These are phyloP conservation scores for Alternaria dauci DNA, from an alignment of 2,329 filamentous ascomycete genomes.

Conservation along the genomic window DNA sequence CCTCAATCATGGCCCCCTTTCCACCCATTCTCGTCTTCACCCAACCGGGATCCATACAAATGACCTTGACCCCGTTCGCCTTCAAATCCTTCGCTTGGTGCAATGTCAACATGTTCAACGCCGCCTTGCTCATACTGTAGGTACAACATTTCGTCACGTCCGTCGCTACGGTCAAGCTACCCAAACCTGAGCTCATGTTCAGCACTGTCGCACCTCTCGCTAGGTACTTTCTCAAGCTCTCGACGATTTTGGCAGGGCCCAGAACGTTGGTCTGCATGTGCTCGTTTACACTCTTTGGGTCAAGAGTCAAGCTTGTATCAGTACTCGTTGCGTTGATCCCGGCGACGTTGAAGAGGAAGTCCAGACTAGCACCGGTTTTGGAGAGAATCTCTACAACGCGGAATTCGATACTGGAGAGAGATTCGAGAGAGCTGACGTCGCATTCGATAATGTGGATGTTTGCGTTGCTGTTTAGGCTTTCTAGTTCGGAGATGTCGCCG, in stretches of 20 bases:
- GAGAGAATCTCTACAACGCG: constrained; percentile 47
- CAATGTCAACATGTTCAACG: constrained; percentile 56
- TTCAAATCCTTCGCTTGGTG: constrained; percentile 53
- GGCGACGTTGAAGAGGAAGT: constrained; percentile 54
- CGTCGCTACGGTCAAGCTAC: constrained; percentile 40
- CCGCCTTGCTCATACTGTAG: constrained; percentile 56
- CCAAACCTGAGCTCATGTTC: constrained; percentile 49
- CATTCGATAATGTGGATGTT: constrained; percentile 54
- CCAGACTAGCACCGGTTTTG: constrained; percentile 50
- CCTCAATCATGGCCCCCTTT: constrained; percentile 51
- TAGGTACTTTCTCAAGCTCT: constrained; percentile 48
- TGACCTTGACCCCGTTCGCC: constrained; percentile 38
- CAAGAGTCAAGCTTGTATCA: constrained; percentile 53
- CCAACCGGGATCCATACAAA: constrained; percentile 57
- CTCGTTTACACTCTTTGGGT: constrained; percentile 47
- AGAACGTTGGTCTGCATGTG: constrained; percentile 59
- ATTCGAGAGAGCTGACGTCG: constrained; percentile 47
- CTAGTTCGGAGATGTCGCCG: constrained; percentile 39
- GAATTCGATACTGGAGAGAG: constrained; percentile 45
- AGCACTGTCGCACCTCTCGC: constrained; percentile 43
- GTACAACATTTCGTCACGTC: constrained; percentile 49
- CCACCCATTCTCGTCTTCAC: constrained; percentile 58
- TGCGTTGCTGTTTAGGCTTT: constrained; percentile 28
- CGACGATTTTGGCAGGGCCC: constrained; percentile 57
- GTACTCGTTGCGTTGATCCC: constrained; percentile 52